phyloP scores from a whole-genome alignment of 495 filamentous ascomycete genomes.

The Aspergillus sparsus region DNA sequence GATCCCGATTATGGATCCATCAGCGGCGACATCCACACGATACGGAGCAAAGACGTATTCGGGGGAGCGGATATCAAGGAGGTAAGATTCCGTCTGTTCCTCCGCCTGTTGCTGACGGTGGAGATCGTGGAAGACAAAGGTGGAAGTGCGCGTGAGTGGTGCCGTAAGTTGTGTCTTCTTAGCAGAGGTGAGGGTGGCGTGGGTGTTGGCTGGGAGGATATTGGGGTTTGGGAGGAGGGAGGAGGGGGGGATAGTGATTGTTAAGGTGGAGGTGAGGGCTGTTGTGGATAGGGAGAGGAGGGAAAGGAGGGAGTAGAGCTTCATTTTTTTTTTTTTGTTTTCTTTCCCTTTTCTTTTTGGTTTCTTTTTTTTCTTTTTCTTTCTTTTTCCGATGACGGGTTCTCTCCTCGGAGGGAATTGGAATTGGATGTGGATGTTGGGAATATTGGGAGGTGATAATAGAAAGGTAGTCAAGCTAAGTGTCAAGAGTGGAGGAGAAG shows the following conservation, averaged over 20 bases:
- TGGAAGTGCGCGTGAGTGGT: constrained; percentile 62
- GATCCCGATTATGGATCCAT: constrained; percentile 51
- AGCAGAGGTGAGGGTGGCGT: constrained; percentile 74
- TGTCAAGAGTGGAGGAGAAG: too few relatives aligned
- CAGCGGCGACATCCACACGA: constrained; percentile 68
- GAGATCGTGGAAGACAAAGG: constrained; percentile 70
- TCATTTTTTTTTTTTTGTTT: constrained; percentile 10
- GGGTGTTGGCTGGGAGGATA: constrained; percentile 44
- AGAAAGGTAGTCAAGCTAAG: too few relatives aligned
- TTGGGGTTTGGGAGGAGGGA: constrained; percentile 42
- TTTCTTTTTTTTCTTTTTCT: constrained; percentile 6
- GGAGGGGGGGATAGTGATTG: constrained; percentile 52
- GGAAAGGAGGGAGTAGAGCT: not conserved
- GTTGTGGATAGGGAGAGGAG: constrained; percentile 15
- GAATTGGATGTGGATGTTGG: not conserved
- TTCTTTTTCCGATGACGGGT: not conserved
- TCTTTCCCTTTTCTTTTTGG: too few relatives aligned
- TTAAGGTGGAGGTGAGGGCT: constrained; percentile 31
- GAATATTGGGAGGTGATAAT: not conserved
- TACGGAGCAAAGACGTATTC: constrained; percentile 75
- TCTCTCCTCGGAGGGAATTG: not conserved
- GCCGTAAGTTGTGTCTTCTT: constrained; percentile 47
- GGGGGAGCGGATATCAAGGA: constrained; percentile 72
- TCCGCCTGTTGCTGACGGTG: constrained; percentile 4
- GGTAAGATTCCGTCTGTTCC: constrained; percentile 60